Evolutionary conservation across 495 filamentous ascomycete genomes (phyloP).

Genomic region (Podospora sp.): DNA sequence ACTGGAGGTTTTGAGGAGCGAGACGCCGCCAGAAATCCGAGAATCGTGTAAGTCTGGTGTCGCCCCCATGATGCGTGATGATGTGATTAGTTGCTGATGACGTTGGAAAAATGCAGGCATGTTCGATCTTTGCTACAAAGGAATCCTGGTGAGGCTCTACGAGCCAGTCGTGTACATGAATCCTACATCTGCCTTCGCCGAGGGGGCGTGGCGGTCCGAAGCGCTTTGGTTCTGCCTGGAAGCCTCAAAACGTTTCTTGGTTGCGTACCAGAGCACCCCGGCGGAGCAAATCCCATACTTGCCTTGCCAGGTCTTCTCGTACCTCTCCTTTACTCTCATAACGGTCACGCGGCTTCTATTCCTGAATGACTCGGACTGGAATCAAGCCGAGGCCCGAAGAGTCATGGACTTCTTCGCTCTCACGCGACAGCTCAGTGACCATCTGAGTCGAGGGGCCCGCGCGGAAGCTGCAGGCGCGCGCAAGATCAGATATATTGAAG

Average conservation of each 20-base stretch:
- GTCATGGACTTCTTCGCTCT: conserved; percentile 23
- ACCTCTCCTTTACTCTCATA: conserved; percentile 28
- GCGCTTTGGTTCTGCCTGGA: conserved; percentile 29
- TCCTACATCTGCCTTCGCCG: neutral
- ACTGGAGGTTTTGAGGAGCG: conserved; percentile 17
- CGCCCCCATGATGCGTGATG: neutral
- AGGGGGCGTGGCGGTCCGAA: conserved; percentile 19
- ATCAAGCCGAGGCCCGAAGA: conserved; percentile 18
- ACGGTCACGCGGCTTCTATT: conserved; percentile 25
- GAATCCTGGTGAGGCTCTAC: conserved; percentile 26
- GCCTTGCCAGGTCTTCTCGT: conserved; percentile 17
- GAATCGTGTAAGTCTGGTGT: conserved; percentile 17
- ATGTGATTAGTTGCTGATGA: neutral
- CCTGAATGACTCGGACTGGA: conserved; percentile 31
- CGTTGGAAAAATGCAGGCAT: conserved; percentile 12
- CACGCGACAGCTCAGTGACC: conserved; percentile 18
- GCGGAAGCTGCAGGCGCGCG: conserved; percentile 18
- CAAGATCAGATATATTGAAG: conserved; percentile 25
- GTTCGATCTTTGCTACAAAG: conserved; percentile 20
- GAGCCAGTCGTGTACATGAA: conserved; percentile 30
- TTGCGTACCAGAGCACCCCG: conserved; percentile 20
- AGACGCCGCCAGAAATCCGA: conserved; percentile 14
- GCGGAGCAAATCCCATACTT: conserved; percentile 19
- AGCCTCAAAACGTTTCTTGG: conserved; percentile 20
- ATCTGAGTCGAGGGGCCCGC: conserved; percentile 20